A percentile compares a stretch with the other conserved stretches of the same genome.
These are phyloP conservation scores for Colletotrichum simmondsii DNA, from an alignment of 2,329 filamentous ascomycete genomes.

Conservation along the genomic window DNA sequence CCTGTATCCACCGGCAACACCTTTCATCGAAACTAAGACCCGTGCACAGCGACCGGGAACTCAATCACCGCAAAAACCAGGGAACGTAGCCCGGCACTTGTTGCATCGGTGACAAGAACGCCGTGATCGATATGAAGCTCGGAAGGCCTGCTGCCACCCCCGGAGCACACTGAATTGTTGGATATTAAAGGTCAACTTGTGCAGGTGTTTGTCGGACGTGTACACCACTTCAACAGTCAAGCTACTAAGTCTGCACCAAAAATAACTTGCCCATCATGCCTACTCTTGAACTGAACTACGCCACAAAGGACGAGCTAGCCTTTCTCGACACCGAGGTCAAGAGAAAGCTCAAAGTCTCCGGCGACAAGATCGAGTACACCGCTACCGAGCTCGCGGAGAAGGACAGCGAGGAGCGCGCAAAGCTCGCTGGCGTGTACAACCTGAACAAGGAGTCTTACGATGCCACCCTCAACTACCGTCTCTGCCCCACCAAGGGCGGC, in stretches of 20 bases:
- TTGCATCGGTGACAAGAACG: background rate
- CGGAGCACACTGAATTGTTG: too few species aligned
- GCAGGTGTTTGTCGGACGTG: background rate
- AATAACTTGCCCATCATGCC: background rate
- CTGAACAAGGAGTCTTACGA: background rate
- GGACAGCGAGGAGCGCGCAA: conserved; percentile 12
- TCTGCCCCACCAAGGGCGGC: conserved; percentile 8
- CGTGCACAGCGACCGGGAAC: background rate
- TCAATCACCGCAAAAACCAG: background rate
- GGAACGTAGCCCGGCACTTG: background rate
- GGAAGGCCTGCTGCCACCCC: too few species aligned
- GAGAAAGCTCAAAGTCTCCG: conserved; percentile 1
- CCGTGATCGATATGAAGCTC: background rate
- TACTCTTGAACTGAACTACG: conserved; percentile 20
- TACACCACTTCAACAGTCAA: background rate
- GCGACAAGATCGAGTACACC: conserved; percentile 9
- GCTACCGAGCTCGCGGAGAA: background rate
- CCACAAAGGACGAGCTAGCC: conserved; percentile 13
- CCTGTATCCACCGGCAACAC: background rate
- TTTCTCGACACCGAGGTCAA: conserved; percentile 10
- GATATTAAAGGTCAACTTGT: background rate
- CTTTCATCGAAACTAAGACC: background rate
- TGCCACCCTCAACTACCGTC: conserved; percentile 13
- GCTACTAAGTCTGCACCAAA: background rate
- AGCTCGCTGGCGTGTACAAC: conserved; percentile 6